Percentiles rank a stretch among this genome's conserved stretches.
These are phyloP conservation scores for Pleurotus sapidus DNA, from an alignment of 768 basidiomycete species.

Conservation along the genomic window DNA sequence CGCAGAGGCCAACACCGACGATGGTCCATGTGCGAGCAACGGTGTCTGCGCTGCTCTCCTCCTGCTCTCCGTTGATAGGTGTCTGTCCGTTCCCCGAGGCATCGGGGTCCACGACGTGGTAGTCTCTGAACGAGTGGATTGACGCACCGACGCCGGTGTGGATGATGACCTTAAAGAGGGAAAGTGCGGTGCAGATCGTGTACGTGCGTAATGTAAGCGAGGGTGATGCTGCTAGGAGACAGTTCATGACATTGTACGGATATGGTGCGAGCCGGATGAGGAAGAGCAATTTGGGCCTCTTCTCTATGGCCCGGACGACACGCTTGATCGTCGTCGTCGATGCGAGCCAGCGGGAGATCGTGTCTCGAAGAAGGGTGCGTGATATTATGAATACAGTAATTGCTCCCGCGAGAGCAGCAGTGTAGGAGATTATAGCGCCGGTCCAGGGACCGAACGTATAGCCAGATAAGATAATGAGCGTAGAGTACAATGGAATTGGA, in stretches of 20 bases:
- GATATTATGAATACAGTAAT: conserved; percentile 75
- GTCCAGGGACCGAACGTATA: conserved; percentile 86
- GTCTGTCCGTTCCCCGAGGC: conserved; percentile 27
- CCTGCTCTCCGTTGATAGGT: neutral
- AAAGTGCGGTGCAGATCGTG: conserved; percentile 75
- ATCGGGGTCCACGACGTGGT: conserved; percentile 39
- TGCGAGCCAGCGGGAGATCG: conserved; percentile 71
- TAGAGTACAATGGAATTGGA: conserved; percentile 89
- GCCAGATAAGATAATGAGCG: conserved; percentile 87
- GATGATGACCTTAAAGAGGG: conserved; percentile 86
- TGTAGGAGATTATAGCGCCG: conserved; percentile 85
- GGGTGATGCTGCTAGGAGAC: conserved; percentile 84
- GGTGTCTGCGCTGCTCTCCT: conserved; percentile 42
- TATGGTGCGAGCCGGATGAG: conserved; percentile 91
- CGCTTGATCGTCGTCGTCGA: conserved; percentile 71
- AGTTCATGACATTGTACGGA: conserved; percentile 95
- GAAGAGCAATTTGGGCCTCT: conserved; percentile 83
- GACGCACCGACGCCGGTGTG: conserved; percentile 87
- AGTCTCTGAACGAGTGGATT: conserved; percentile 79
- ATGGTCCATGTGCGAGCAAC: conserved; percentile 63
- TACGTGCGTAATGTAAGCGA: conserved; percentile 79
- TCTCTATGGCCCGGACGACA: conserved; percentile 84
- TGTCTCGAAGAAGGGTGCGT: conserved; percentile 66
- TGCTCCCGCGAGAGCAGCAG: conserved; percentile 73
- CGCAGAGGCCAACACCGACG: conserved; percentile 65